These are phyloP conservation scores for Bremia lactucae DNA, from an alignment of 352 stramenopile genomes.

Conservation along the genomic window DNA sequence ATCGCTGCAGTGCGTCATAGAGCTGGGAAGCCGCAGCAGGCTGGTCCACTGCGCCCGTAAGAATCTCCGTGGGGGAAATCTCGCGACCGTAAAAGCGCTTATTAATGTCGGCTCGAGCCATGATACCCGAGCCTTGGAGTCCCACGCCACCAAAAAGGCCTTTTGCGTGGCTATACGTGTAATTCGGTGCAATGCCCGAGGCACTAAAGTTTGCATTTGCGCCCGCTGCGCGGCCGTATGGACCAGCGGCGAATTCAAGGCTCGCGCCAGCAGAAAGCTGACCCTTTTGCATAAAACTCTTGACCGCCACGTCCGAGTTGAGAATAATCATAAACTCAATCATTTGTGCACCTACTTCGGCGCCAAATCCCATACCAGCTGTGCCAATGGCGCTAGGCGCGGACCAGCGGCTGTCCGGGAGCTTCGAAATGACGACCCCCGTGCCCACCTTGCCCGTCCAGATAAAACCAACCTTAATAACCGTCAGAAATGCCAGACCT, in stretches of 20 bases:
- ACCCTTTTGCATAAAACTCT: slow-evolving; percentile 81
- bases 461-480: slow-evolving; percentile 86
- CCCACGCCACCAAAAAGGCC: slow-evolving; percentile 75
- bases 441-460: slow-evolving; percentile 78
- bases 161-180: slow-evolving; percentile 84
- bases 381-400: slow-evolving; percentile 91
- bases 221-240: slow-evolving; percentile 66
- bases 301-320: slow-evolving; percentile 89
- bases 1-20: slow-evolving; percentile 72
- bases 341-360: slow-evolving; percentile 67
- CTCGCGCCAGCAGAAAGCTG: slow-evolving; percentile 77
- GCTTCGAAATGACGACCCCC: slow-evolving; percentile 90
- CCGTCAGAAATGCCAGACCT: slow-evolving; percentile 87
- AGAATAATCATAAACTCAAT: slow-evolving; percentile 88
- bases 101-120: slow-evolving; percentile 69
- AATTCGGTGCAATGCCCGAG: slow-evolving; percentile 72
- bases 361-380: slow-evolving; percentile 79
- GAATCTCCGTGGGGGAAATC: slow-evolving; percentile 74
- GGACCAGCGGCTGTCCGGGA: slow-evolving; percentile 91
- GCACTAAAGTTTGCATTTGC: slow-evolving; percentile 71
- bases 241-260: slow-evolving; percentile 70
- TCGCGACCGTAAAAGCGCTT: slow-evolving; percentile 85
- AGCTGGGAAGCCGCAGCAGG: slow-evolving; percentile 67
- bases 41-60: slow-evolving; percentile 74
- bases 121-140: slow-evolving; percentile 74